Evolutionary conservation across 2,329 filamentous ascomycete species (phyloP), one percentile per base, ranked within the genome.

Genomic region (Rachicladosporium sp.): DNA sequence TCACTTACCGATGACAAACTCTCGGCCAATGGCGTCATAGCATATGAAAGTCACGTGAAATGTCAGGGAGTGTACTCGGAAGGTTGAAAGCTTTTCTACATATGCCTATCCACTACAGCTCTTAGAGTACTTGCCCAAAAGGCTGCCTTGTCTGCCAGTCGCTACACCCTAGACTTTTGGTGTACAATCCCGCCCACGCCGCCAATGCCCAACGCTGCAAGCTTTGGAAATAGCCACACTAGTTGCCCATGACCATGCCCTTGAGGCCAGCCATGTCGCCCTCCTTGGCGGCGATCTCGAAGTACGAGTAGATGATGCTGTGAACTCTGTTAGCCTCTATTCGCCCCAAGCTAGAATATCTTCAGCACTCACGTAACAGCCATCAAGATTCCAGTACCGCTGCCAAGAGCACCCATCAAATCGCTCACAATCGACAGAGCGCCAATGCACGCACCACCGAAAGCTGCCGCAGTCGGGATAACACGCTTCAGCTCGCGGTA

Each of bases 401-500:
- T 93, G 61, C 91, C 91, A 38, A 98, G 76, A 59, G 93, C 91
- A 54, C 91, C 91, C 66, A 96, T 78, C 48, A 98, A 80, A 67
- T 98, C 91, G 63, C 85, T 93, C 58, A 83, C 80, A 57, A 98
- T 89, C 38, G 89, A 96, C 49, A 98, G 79, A 53, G 84, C 89
- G 71, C 91, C 91, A 71, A 98, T 98, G 73, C 89, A 96, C 52
- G 91, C 91, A 74, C 91, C 91, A 66, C 93, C 91, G 53, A 98
- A 98, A 56, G 93, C 91, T 50, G 91, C 91, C 46, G 91, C 93
- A 45, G 91, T 96, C 48, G 91, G 93, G 50, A 98, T 98, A 57
- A 98, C 91, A 59, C 91, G 83, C 83, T 98, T 98, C 50, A 98
- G 78, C 70, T 98, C 91, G 75, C 93, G 93, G 79, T 98, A 98